Evolutionary conservation across 495 filamentous ascomycete species (phyloP).

Genomic region (Aspergillus haitiensis): DNA sequence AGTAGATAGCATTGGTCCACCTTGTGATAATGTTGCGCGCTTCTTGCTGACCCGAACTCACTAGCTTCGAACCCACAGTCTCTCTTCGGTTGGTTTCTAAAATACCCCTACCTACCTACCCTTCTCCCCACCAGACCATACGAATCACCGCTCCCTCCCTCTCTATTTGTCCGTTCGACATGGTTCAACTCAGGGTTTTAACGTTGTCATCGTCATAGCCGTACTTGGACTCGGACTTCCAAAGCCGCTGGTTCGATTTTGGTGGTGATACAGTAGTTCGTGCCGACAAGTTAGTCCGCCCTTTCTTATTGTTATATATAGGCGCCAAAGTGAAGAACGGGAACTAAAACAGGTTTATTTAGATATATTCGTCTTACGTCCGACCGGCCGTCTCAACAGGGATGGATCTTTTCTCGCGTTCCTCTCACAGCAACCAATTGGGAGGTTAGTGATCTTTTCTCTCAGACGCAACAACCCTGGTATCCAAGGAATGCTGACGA

Average conservation of each 20-base stretch:
- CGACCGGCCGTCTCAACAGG: slow-evolving; percentile 83
- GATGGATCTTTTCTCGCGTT: slow-evolving; percentile 91
- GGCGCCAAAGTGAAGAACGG: background rate
- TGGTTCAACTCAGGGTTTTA: background rate
- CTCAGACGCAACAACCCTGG: background rate
- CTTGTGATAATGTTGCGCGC: background rate
- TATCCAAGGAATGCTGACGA: background rate
- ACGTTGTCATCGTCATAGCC: slow-evolving; percentile 58
- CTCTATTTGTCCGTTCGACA: background rate
- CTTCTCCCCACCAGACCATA: slow-evolving; percentile 7
- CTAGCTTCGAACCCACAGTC: slow-evolving; percentile 76
- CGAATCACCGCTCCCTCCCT: background rate
- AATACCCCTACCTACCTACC: background rate
- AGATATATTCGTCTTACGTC: slow-evolving; percentile 92
- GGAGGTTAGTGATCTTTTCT: slow-evolving; percentile 61
- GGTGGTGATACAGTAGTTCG: slow-evolving; percentile 93
- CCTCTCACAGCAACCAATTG: slow-evolving; percentile 98
- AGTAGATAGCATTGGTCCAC: slow-evolving; percentile 1
- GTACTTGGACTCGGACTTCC: slow-evolving; percentile 96
- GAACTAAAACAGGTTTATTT: slow-evolving; percentile 12
- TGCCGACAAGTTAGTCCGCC: slow-evolving; percentile 70
- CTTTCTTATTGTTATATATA: background rate
- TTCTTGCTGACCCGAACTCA: slow-evolving; percentile 11
- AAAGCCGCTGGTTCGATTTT: slow-evolving; percentile 99
- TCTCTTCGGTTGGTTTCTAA: slow-evolving; percentile 49